These are phyloP conservation scores for Bonia amplexicaulis DNA, from an alignment of 176 grass and related monocot species.

Conservation along the genomic window DNA sequence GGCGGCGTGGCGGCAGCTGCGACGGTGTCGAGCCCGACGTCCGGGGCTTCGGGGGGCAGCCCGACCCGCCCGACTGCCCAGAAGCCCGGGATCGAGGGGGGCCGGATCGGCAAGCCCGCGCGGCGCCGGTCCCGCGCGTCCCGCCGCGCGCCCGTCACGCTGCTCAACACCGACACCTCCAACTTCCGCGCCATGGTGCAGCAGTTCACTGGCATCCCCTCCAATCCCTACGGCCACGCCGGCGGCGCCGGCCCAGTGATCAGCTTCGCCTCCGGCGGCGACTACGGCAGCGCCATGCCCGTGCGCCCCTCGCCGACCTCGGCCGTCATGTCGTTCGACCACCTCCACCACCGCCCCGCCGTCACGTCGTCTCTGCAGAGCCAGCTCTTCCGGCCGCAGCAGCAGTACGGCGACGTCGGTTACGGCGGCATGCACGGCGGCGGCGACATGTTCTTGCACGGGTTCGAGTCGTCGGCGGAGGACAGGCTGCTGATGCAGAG, in stretches of 20 bases:
- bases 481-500: slow-evolving; percentile 56
- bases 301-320: slow-evolving; percentile 40
- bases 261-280: slow-evolving; percentile 29
- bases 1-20: neutral
- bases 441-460: slow-evolving; percentile 33
- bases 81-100: slow-evolving; percentile 26
- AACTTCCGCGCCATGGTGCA: slow-evolving; percentile 99
- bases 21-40: slow-evolving; percentile 52
- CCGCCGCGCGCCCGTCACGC: slow-evolving; percentile 65
- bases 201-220: slow-evolving; percentile 91
- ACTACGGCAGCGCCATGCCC: neutral
- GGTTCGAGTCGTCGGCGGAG: slow-evolving; percentile 42
- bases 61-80: neutral
- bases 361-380: slow-evolving; percentile 30
- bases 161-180: slow-evolving; percentile 91
- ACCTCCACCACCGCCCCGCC: slow-evolving; percentile 10
- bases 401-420: neutral
- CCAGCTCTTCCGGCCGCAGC: slow-evolving; percentile 45
- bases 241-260: slow-evolving; percentile 13
- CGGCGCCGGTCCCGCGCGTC: slow-evolving; percentile 59
- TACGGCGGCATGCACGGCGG: slow-evolving; percentile 4
- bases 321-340: slow-evolving; percentile 58
- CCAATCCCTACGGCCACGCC: slow-evolving; percentile 25
- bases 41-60: slow-evolving; percentile 22
- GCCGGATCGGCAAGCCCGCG: slow-evolving; percentile 52